Evolutionary conservation across 1,284 basidiomycete genomes (phyloP), one percentile per base, ranked within the genome.

Genomic region (Pseudozyma thailandica): DNA sequence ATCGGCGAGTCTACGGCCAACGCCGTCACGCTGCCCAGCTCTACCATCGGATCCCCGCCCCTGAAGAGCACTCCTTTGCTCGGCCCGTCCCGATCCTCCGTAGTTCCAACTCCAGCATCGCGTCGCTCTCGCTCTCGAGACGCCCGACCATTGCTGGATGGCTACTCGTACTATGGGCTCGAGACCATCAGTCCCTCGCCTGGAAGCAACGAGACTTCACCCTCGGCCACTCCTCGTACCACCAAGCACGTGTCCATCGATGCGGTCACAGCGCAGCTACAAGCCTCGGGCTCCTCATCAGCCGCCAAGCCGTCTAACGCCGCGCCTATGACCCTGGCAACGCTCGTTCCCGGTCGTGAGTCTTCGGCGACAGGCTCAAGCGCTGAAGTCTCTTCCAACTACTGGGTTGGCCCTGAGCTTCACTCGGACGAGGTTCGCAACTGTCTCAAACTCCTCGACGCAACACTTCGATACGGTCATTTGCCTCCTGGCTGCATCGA

Each of bases 111-210:
- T 12, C 46, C 65, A 13, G 56, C 66, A 10, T 54, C 57, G 1
- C 70, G 59, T 25, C 71, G 75, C 2, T 64, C 74, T 12, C 70
- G 71, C 13, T 77, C 75, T 5, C 70, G 63, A 21, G 75, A 79
- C 25, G 54, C 65, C 3, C 48, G 70, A 16, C 60, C 78, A n/a
- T 47, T 78, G 25, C 44, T 57, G 26, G 71, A 75, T 12, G 78
- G 79, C 39, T 82, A 77, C 63, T 78, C 78, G 26, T 80, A 78
- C 61, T 82, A 79, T 42, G 81, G 78, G 26, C 56, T 80, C 30
- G 78, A 82, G 39, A 59, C 55, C 33, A 70, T 72, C 43, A 74
- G 60, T 37, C 64, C 74, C 3, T 75, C 66, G 2, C 57, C 70
- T 9, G 56, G 39, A 21, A 75, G 72, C 54, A 48, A 62, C 23